phyloP scores from a whole-genome alignment of 179 eudicot species.

The Carnegiea gigantea region DNA sequence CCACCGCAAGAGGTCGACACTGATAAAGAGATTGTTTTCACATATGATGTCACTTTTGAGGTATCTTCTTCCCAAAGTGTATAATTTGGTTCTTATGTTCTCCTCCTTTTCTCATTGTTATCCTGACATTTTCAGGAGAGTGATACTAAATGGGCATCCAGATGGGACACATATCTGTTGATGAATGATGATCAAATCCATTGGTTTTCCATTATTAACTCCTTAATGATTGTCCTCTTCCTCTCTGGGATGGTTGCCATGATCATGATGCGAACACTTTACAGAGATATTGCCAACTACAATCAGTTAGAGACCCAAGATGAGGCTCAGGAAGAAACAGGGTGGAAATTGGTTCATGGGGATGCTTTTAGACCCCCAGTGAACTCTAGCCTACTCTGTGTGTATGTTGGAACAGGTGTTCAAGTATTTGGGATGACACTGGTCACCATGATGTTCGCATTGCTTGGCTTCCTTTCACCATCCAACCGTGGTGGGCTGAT shows the following conservation, averaged over 20 bases:
- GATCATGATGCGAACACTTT: slow-evolving; percentile 29
- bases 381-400: slow-evolving; percentile 30
- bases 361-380: slow-evolving; percentile 8
- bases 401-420: slow-evolving; percentile 32
- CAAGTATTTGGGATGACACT: slow-evolving; percentile 27
- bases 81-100: background rate
- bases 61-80: slow-evolving; percentile 11
- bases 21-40: slow-evolving; percentile 44
- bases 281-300: slow-evolving; percentile 29
- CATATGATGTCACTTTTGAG: slow-evolving; percentile 47
- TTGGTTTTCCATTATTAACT: slow-evolving; percentile 31
- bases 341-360: slow-evolving; percentile 12
- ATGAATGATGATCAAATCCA: slow-evolving; percentile 19
- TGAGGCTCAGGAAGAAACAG: slow-evolving; percentile 19
- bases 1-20: slow-evolving; percentile 40
- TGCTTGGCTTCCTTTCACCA: slow-evolving; percentile 35
- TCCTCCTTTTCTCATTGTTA: background rate
- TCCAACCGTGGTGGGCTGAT: slow-evolving; percentile 35
- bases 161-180: slow-evolving; percentile 30
- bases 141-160: slow-evolving; percentile 36
- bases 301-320: slow-evolving; percentile 29
- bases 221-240: slow-evolving; percentile 32
- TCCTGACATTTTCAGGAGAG: slow-evolving; percentile 33
- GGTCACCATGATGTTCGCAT: slow-evolving; percentile 31
- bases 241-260: slow-evolving; percentile 34